These are phyloP conservation scores for Lentinula sp. DNA, from an alignment of 768 basidiomycete genomes.

Conservation along the genomic window DNA sequence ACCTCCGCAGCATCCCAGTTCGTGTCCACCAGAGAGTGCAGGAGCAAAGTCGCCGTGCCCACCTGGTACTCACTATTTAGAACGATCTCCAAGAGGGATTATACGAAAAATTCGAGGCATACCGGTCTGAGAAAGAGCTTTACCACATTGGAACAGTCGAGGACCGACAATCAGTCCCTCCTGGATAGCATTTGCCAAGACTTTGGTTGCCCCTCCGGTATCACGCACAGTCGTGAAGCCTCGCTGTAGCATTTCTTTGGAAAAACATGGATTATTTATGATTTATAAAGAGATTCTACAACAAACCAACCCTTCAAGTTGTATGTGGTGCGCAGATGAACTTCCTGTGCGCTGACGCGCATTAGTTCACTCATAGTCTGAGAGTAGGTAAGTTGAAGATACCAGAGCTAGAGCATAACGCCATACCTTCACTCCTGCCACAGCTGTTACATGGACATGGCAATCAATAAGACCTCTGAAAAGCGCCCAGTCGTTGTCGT, in stretches of 20 bases:
- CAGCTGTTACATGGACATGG: slow-evolving; percentile 37
- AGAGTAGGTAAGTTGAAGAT: background rate
- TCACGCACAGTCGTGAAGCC: slow-evolving; percentile 36
- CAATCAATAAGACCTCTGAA: slow-evolving; percentile 34
- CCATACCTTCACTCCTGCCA: slow-evolving; percentile 25
- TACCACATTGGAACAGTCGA: slow-evolving; percentile 31
- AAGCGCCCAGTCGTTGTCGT: background rate
- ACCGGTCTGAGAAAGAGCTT: slow-evolving; percentile 33
- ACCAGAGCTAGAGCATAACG: background rate
- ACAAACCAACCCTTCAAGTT: slow-evolving; percentile 24
- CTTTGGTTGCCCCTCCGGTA: slow-evolving; percentile 30
- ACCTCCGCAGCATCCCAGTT: slow-evolving; percentile 28
- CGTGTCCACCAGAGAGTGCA: slow-evolving; percentile 12
- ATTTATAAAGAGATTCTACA: no score
- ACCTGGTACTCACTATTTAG: slow-evolving; percentile 12
- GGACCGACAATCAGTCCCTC: slow-evolving; percentile 32
- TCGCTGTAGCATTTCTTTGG: slow-evolving; percentile 27
- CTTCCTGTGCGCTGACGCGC: slow-evolving; percentile 22
- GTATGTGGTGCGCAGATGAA: slow-evolving; percentile 28
- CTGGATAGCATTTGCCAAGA: slow-evolving; percentile 28
- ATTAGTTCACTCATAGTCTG: slow-evolving; percentile 29
- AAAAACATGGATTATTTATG: background rate
- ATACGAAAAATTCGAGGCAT: background rate
- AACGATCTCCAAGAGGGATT: background rate
- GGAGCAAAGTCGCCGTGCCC: slow-evolving; percentile 30